A percentile compares a stretch with the other conserved stretches of the same genome.
phyloP scores from a whole-genome alignment of 2,329 filamentous ascomycete species.

The Cladophialophora yegresii region DNA sequence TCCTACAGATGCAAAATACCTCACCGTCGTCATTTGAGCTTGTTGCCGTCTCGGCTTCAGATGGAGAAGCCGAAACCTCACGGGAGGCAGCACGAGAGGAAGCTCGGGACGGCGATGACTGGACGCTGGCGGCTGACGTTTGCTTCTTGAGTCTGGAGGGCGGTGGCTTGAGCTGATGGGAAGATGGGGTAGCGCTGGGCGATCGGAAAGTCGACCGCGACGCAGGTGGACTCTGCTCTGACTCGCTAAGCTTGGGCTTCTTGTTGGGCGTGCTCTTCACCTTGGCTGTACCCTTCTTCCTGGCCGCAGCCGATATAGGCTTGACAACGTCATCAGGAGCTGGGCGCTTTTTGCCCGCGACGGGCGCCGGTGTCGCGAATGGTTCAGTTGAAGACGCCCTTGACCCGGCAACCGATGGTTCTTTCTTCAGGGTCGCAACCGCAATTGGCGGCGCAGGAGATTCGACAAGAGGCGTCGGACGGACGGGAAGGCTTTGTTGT shows the following conservation, averaged over 20 bases:
- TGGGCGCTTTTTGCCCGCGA: constrained; percentile 35
- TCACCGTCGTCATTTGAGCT: constrained; percentile 60
- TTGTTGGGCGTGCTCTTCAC: constrained; percentile 29
- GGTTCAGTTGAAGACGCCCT: constrained; percentile 28
- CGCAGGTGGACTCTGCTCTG: constrained; percentile 25
- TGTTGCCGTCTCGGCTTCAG: constrained; percentile 31
- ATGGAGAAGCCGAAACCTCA: constrained; percentile 32
- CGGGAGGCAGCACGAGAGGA: constrained; percentile 34
- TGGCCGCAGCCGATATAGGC: constrained; percentile 23
- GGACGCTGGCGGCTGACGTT: constrained; percentile 30
- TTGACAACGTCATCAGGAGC: constrained; percentile 28
- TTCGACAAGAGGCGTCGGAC: constrained; percentile 5
- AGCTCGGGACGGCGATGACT: constrained; percentile 29
- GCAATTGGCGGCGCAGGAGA: constrained; percentile 12
- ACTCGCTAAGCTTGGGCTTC: constrained; percentile 30
- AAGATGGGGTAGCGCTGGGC: constrained; percentile 34
- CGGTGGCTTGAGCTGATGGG: constrained; percentile 25
- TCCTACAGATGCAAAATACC: constrained; percentile 85
- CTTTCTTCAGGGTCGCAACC: constrained; percentile 27
- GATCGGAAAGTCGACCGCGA: constrained; percentile 32
- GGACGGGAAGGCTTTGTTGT: not conserved
- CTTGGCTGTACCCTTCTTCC: constrained; percentile 37
- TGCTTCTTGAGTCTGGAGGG: constrained; percentile 52
- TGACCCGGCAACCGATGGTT: constrained; percentile 29
- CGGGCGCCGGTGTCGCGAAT: constrained; percentile 29